Evolutionary conservation across 805 yeast species (phyloP), one percentile per base, ranked within the genome.

Genomic region (Kluyveromyces aestuarii): DNA sequence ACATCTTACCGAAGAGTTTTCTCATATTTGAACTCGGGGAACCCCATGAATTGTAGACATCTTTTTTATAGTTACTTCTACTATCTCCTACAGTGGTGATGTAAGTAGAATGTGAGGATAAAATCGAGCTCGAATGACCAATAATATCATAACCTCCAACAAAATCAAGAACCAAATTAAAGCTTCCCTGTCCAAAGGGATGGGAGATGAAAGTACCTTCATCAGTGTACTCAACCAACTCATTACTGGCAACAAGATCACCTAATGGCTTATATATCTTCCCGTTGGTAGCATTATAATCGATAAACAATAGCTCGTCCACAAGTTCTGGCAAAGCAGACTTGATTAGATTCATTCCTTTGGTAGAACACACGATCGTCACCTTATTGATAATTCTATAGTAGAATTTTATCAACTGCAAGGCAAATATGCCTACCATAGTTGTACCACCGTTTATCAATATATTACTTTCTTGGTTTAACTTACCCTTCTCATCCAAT

Each of bases 381-480:
- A 87, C 72, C 41, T 72, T 72, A 40, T 67, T 66, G 16, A 60
- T 58, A 10, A 80, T 76, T n/a, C 74, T 68, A 54, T 71, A 77
- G 52, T 69, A 63, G 21, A 72, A 58, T 60, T 77, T 82, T 17
- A 82, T 74, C 27, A 86, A 57, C 60, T 83, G 89, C 35, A 80
- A 71, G 5, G 76, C 74, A 64, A 72, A 74, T 50, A 78, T 63
- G 1, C 93, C 95, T 9, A 84, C 86, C n/a, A 81, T 71, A 1
- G 95, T 78, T 2, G 87, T 81, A 16, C 85, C 95, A 47, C 96
- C 96, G 51, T 85, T 72, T 40, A 88, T 70, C 42, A 86, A 69
- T 2, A 87, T 76, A 48, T 74, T 75, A 1, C 79, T 65, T 9
- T 70, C 69, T 4, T 67, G 64, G 37, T 70, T 71, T 54, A 66